A percentile compares a stretch with the other conserved stretches of the same genome.
These are phyloP conservation scores for Diaporthe humulicola DNA, from an alignment of 2,329 filamentous ascomycete species.

Conservation along the genomic window DNA sequence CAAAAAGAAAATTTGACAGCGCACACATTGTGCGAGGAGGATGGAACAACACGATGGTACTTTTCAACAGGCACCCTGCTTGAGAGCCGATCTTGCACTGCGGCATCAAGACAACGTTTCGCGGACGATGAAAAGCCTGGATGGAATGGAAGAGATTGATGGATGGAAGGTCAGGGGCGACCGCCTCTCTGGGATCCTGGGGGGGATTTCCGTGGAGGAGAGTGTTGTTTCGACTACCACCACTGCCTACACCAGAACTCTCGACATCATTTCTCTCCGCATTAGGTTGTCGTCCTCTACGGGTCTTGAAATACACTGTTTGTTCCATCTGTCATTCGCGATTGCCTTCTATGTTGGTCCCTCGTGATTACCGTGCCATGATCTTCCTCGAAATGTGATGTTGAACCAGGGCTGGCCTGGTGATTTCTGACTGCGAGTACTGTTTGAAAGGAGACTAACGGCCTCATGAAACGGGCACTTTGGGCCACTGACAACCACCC, in stretches of 20 bases:
- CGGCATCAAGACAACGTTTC: neutral
- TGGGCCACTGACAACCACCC: neutral
- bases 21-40: neutral
- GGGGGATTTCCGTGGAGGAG: neutral
- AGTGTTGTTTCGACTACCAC: neutral
- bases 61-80: neutral
- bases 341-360: too few relatives aligned
- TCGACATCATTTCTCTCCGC: neutral
- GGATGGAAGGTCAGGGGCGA: neutral
- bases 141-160: neutral
- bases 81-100: neutral
- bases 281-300: conserved; percentile 8
- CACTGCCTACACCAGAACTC: neutral
- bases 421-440: neutral
- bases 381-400: neutral
- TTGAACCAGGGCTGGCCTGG: neutral
- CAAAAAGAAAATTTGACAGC: neutral
- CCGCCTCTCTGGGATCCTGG: neutral
- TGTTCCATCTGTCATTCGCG: conserved; percentile 17
- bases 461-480: neutral
- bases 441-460: neutral
- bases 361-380: neutral
- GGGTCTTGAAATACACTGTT: conserved; percentile 10
- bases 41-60: neutral
- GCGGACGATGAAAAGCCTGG: neutral